Evolutionary conservation across 495 filamentous ascomycete species (phyloP).

Genomic region (Penicillium arizonense): DNA sequence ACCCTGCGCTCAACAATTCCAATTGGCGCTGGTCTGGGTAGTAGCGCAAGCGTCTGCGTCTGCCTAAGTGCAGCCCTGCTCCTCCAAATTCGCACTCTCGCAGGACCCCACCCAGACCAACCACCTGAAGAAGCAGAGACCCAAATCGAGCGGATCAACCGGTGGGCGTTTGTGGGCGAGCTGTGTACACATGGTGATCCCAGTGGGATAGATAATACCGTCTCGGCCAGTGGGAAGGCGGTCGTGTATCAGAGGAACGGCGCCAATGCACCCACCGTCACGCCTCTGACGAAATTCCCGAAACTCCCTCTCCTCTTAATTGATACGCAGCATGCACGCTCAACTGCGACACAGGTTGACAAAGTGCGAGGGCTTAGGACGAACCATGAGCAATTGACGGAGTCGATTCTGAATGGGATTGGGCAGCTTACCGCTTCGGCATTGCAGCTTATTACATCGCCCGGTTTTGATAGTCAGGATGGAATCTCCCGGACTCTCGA

Average conservation of each 20-base stretch:
- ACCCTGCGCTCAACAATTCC: constrained; percentile 93
- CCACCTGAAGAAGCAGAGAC: constrained; percentile 73
- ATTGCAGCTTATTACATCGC: constrained; percentile 61
- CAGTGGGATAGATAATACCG: constrained; percentile 95
- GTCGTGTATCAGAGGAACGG: constrained; percentile 83
- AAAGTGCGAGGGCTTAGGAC: constrained; percentile 75
- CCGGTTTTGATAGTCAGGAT: constrained; percentile 53
- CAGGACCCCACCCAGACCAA: constrained; percentile 88
- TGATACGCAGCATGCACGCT: constrained; percentile 79
- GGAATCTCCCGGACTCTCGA: constrained; percentile 54
- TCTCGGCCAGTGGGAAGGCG: constrained; percentile 86
- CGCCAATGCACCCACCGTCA: constrained; percentile 68
- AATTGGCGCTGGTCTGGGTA: constrained; percentile 87
- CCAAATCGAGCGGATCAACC: constrained; percentile 91
- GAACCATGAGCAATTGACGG: constrained; percentile 67
- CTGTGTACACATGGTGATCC: constrained; percentile 97
- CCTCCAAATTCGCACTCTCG: constrained; percentile 80
- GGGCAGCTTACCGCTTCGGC: constrained; percentile 77
- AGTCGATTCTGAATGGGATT: constrained; percentile 76
- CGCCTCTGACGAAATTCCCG: constrained; percentile 78
- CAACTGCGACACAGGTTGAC: constrained; percentile 77
- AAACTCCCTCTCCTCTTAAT: constrained; percentile 87
- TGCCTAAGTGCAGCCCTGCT: constrained; percentile 86
- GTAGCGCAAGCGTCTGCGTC: constrained; percentile 87
- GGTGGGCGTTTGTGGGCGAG: constrained; percentile 96